Evolutionary conservation across 176 grass and related monocot species (phyloP).

Genomic region (Guadua angustifolia): DNA sequence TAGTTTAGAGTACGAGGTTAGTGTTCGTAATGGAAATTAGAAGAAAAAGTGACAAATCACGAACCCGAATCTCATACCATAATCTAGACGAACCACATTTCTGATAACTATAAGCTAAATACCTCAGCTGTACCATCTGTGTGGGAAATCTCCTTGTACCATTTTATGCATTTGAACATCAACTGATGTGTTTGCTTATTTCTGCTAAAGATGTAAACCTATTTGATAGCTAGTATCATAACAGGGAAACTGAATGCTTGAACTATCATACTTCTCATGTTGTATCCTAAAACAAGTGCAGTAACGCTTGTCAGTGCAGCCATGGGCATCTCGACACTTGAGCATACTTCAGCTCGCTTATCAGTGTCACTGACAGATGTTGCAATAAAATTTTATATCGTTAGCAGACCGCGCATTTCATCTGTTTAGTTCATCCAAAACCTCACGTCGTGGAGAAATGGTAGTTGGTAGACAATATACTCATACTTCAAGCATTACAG

Average conservation of each 20-base stretch:
- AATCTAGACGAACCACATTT: too few species aligned
- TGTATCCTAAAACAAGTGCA: background rate
- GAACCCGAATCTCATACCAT: too few species aligned
- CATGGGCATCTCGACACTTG: background rate
- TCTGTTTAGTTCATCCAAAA: background rate
- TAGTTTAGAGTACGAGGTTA: too few species aligned
- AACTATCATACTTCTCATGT: background rate
- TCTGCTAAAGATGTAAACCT: too few species aligned
- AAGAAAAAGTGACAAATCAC: too few species aligned
- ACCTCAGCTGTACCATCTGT: background rate
- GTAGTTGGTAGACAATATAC: background rate
- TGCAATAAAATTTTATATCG: background rate
- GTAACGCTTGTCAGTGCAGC: background rate
- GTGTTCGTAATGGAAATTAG: too few species aligned
- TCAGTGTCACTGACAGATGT: background rate
- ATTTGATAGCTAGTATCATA: too few species aligned
- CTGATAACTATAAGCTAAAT: background rate
- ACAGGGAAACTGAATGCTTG: background rate
- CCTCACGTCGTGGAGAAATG: background rate
- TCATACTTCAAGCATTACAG: background rate
- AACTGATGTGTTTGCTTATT: slow-evolving; percentile 5
- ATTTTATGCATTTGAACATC: slow-evolving; percentile 33
- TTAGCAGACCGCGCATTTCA: background rate
- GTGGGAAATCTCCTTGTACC: background rate
- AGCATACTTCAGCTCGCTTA: background rate